These are phyloP conservation scores for Dendrobium huoshanense DNA, from an alignment of 106 monocot genomes.

Conservation along the genomic window DNA sequence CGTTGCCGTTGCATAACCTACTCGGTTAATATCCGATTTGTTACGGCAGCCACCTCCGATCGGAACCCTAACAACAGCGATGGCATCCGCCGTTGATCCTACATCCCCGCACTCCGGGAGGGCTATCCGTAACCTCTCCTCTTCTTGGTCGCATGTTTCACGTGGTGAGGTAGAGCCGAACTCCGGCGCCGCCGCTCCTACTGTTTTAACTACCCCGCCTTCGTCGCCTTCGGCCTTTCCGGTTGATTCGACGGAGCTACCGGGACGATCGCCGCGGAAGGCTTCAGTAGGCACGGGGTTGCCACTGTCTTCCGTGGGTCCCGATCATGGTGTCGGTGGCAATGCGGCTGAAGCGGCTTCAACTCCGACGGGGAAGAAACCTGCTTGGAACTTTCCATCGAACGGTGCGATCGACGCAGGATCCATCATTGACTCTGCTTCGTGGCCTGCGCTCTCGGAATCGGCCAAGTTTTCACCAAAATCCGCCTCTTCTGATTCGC, in stretches of 20 bases:
- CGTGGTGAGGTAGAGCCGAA: slow-evolving; percentile 6
- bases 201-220: not conserved
- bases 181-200: not conserved
- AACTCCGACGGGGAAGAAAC: slow-evolving; percentile 23
- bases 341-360: slow-evolving; percentile 10
- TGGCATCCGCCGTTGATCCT: slow-evolving; percentile 2
- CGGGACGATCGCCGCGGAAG: slow-evolving; percentile 8
- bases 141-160: not conserved
- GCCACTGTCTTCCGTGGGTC: not conserved
- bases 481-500: slow-evolving; percentile 23
- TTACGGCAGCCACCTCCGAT: not conserved
- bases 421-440: slow-evolving; percentile 45
- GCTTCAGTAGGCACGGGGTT: not conserved
- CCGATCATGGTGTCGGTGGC: not conserved
- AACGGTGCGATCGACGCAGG: slow-evolving; percentile 27
- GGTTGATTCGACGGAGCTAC: not conserved
- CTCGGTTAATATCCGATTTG: not conserved
- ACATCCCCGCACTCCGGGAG: not conserved
- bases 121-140: not conserved
- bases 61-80: slow-evolving; percentile 1
- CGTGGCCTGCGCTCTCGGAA: slow-evolving; percentile 76
- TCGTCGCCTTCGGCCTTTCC: not conserved
- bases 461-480: slow-evolving; percentile 33
- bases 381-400: slow-evolving; percentile 43
- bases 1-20: not conserved